phyloP scores from a whole-genome alignment of 305 asterid genomes.

The Fraxinus greggii region DNA sequence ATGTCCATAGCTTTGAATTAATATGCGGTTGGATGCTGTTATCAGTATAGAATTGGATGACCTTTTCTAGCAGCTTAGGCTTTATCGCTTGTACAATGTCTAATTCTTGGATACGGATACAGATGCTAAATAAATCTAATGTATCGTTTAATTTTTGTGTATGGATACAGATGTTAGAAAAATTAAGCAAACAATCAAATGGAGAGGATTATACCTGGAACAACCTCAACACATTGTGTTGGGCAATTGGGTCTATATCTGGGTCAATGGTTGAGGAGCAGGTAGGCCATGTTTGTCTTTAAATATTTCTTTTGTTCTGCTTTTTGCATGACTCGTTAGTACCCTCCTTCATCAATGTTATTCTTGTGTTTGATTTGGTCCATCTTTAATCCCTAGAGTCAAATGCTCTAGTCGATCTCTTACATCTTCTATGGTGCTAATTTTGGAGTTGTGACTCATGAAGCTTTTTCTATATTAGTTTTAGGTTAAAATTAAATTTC shows the following conservation, averaged over 20 bases:
- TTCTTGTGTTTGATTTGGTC: neutral
- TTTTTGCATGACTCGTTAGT: neutral
- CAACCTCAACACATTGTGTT: conserved; percentile 94
- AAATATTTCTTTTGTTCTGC: neutral
- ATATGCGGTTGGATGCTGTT: neutral
- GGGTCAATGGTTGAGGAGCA: conserved; percentile 99
- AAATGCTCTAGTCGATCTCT: neutral
- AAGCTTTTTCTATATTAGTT: neutral
- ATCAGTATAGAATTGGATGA: neutral
- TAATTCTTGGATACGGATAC: neutral
- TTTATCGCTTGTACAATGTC: neutral
- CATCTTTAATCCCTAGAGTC: neutral
- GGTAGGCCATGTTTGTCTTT: conserved; percentile 34
- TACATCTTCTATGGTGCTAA: neutral
- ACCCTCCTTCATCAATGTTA: neutral
- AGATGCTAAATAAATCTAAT: neutral
- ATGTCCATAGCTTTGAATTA: neutral
- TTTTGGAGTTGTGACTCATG: neutral
- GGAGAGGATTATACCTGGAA: conserved; percentile 99
- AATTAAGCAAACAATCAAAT: conserved; percentile 70
- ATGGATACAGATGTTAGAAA: conserved; percentile 74
- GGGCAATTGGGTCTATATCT: conserved; percentile 99
- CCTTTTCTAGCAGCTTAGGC: neutral
- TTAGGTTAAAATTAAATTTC: neutral
- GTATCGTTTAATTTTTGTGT: neutral